These are phyloP conservation scores for Botrytis cinerea DNA, from an alignment of 2,329 filamentous ascomycete genomes.

Conservation along the genomic window DNA sequence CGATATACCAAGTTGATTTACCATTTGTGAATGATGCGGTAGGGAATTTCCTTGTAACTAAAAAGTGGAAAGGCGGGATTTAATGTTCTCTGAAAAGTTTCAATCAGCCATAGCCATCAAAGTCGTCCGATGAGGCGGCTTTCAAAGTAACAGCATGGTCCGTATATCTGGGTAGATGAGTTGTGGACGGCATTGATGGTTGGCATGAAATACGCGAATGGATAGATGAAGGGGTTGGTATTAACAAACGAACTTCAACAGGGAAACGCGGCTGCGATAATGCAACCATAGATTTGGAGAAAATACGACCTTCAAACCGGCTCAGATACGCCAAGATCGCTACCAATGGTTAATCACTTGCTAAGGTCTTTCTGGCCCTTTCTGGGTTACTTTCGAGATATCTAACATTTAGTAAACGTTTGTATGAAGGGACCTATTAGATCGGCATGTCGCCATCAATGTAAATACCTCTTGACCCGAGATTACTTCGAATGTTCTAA, in stretches of 20 bases:
- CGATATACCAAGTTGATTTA: constrained; percentile 7
- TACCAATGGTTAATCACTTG: neutral
- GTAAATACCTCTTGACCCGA: neutral
- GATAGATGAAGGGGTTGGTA: constrained; percentile 14
- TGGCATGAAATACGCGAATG: constrained; percentile 13
- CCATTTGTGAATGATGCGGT: constrained; percentile 7
- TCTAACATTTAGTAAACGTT: neutral
- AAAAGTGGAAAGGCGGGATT: constrained; percentile 13
- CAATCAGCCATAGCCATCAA: constrained; percentile 9
- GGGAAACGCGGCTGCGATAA: constrained; percentile 14
- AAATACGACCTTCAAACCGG: constrained; percentile 3
- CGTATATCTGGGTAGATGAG: neutral
- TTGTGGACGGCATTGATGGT: constrained; percentile 6
- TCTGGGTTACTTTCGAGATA: neutral
- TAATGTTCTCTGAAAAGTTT: neutral
- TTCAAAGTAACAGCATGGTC: neutral
- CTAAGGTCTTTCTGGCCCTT: neutral
- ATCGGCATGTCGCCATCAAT: neutral
- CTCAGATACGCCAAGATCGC: neutral
- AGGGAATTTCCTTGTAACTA: constrained; percentile 17
- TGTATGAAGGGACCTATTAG: neutral
- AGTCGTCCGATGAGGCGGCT: constrained; percentile 17
- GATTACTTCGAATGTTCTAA: neutral
- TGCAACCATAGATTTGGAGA: neutral
- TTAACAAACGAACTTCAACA: constrained; percentile 5